Conservation (phyloP, 78 protist species). For the Dictyostelium firmibasis region DNA sequence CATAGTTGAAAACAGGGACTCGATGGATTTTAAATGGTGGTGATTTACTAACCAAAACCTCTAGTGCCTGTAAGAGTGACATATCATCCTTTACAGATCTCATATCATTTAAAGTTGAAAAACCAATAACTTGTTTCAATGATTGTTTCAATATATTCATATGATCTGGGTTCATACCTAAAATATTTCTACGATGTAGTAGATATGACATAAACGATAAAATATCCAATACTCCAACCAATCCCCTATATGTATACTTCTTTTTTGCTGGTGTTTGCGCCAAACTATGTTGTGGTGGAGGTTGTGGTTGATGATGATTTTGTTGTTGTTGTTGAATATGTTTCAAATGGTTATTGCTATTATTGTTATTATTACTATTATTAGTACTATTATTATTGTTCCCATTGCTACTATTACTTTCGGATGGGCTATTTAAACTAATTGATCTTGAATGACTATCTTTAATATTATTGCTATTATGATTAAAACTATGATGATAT, state of each 20-base stretch:
- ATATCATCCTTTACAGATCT: conserved; percentile 7
- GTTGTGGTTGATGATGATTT: not conserved
- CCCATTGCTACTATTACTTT: not conserved
- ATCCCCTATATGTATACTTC: not conserved
- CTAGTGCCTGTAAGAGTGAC: conserved; percentile 25
- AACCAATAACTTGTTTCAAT: not conserved
- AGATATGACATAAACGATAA: not conserved
- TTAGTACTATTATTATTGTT: not conserved
- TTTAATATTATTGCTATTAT: not conserved
- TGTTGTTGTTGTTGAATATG: not conserved
- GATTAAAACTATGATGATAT: not conserved
- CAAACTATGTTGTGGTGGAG: not conserved
- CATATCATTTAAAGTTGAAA: not conserved
- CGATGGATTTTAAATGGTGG: conserved; percentile 38
- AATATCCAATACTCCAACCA: not conserved
- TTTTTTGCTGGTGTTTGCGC: not conserved
- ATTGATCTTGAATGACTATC: not conserved
- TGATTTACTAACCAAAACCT: not conserved
- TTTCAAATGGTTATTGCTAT: not conserved
- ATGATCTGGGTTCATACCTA: not conserved
- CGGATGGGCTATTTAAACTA: not conserved
- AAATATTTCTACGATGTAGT: not conserved
- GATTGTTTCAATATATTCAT: not conserved
- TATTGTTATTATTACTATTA: not conserved
- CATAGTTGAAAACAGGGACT: conserved; percentile 9